Evolutionary conservation across 2,329 filamentous ascomycete genomes (phyloP), one percentile per base, ranked within the genome.

Genomic region (Colletotrichum zoysiae): DNA sequence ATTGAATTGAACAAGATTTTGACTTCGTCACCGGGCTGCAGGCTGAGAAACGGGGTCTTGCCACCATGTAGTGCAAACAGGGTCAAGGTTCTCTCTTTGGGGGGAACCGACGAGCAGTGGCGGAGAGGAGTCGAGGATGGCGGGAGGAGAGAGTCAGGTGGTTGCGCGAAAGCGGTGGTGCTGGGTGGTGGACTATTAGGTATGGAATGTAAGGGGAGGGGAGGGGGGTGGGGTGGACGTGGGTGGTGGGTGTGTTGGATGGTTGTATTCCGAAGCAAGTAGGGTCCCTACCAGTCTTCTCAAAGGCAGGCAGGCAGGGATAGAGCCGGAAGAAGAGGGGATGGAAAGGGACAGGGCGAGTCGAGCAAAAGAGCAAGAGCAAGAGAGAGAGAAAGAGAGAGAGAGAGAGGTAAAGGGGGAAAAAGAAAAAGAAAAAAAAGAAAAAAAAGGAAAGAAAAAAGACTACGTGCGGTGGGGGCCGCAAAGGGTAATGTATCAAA

Each of bases 31-130:
- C 70, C 70, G 56, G 70, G 55, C 26, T 56, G 63, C 20, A 69
- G 66, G 63, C 50, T 71, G 65, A 67, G 70, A 69, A 71, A 71
- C 65, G 70, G 70, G 70, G 70, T 71, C 70, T 71, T 71, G 70
- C 65, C 70, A 71, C 70, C 70, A 69, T 64, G 23, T 33, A 55
- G 44, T 61, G 55, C 42, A 68, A 66, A 40, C 59, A 65, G 46
- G 68, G 71, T 71, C 70, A 73, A 68, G 71, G 67, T 55, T 70
- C 65, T 70, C 48, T 35, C 38, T 30, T 30, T 30, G 30, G 30
- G 30, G 33, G 53, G 26, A 57, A 63, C 44, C 33, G 60, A 44
- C 42, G 53, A 65, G 62, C 57, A 58, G 71, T 70, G 67, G 67
- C 62, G 67, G 71, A 63, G 70, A 44, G 71, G 53, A 63, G 67